Evolutionary conservation across 768 basidiomycete species (phyloP).

Genomic region (Trichaptum fuscoviolaceum): DNA sequence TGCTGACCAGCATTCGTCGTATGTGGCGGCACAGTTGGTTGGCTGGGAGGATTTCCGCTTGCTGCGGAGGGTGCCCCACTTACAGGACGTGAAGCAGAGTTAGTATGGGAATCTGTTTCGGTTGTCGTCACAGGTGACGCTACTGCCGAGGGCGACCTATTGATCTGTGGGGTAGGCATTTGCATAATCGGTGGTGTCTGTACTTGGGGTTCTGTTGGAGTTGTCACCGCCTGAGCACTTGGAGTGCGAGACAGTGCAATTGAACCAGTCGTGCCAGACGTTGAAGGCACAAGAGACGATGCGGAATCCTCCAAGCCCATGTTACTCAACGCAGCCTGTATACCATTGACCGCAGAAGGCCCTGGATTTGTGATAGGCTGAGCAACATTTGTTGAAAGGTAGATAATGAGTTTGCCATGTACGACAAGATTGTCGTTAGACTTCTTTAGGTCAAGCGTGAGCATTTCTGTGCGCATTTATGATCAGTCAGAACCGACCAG

Average conservation of each 20-base stretch:
- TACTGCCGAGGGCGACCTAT: slow-evolving; percentile 12
- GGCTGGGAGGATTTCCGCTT: slow-evolving; percentile 13
- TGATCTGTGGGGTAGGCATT: slow-evolving; percentile 3
- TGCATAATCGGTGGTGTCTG: neutral
- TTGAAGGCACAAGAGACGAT: slow-evolving; percentile 44
- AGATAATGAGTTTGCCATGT: slow-evolving; percentile 75
- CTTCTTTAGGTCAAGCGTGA: slow-evolving; percentile 71
- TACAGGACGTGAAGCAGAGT: slow-evolving; percentile 1
- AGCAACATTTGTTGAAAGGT: slow-evolving; percentile 31
- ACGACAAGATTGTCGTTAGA: slow-evolving; percentile 71
- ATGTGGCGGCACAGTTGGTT: slow-evolving; percentile 10
- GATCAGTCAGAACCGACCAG: neutral
- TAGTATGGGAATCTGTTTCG: neutral
- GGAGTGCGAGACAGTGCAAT: slow-evolving; percentile 3
- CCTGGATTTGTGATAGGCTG: slow-evolving; percentile 83
- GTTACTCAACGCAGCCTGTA: slow-evolving; percentile 54
- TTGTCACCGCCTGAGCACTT: slow-evolving; percentile 3
- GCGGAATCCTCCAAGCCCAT: slow-evolving; percentile 58
- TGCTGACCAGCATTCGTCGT: slow-evolving; percentile 16
- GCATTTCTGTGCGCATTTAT: slow-evolving; percentile 41
- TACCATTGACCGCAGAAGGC: slow-evolving; percentile 61
- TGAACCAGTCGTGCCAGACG: slow-evolving; percentile 14
- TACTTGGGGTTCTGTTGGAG: slow-evolving; percentile 7
- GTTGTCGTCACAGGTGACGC: slow-evolving; percentile 3
- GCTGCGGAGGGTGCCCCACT: slow-evolving; percentile 9